phyloP scores from a whole-genome alignment of 345 rosid genomes.

The Boechera divaricarpa region DNA sequence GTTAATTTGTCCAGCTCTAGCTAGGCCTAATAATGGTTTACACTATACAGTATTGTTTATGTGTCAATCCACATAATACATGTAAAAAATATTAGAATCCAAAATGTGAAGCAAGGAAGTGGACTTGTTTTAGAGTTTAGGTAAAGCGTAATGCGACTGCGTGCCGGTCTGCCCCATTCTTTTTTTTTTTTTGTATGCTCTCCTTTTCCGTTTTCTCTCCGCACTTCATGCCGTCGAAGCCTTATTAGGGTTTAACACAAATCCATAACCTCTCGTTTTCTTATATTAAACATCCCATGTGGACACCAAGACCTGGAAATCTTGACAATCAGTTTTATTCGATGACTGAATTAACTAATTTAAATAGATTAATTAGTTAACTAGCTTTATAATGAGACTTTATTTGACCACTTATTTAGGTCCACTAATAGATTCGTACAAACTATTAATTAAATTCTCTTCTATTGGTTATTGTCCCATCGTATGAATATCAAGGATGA shows the following conservation, averaged over 20 bases:
- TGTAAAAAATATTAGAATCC: background rate
- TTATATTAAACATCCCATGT: constrained; percentile 6
- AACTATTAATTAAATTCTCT: background rate
- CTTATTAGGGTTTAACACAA: constrained; percentile 24
- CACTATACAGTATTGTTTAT: no score
- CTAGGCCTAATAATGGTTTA: no score
- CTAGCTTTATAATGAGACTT: constrained; percentile 19
- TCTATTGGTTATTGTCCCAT: background rate
- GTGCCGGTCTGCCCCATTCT: constrained; percentile 25
- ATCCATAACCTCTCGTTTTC: constrained; percentile 12
- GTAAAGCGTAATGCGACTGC: constrained; percentile 22
- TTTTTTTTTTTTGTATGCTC: background rate
- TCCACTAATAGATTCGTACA: constrained; percentile 26
- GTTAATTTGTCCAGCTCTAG: no score
- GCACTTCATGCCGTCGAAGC: constrained; percentile 56
- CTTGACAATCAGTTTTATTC: constrained; percentile 19
- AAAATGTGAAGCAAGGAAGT: constrained; percentile 14
- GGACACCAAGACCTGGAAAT: constrained; percentile 29
- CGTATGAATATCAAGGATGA: background rate
- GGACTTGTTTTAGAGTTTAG: constrained; percentile 32
- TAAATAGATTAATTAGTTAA: background rate
- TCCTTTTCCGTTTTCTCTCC: constrained; percentile 39
- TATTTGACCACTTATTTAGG: constrained; percentile 27
- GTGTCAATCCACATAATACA: no score
- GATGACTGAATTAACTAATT: background rate